A percentile compares a stretch with the other conserved stretches of the same genome.
Conservation (phyloP, 371 early-diverging fungal species). For the Sporodiniella umbellata region DNA sequence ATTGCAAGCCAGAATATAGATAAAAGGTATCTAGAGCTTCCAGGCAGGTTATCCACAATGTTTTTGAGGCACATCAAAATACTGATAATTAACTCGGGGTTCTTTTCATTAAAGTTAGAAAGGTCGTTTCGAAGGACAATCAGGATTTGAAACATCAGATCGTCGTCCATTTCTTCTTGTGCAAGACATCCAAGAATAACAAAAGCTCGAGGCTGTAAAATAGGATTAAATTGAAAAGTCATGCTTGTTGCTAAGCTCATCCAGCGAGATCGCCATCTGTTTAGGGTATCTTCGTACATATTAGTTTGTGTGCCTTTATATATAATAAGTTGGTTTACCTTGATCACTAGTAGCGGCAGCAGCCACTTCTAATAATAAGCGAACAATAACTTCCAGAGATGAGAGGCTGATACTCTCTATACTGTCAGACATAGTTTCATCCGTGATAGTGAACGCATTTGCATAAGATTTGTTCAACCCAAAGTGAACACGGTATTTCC, state of each 20-base stretch:
- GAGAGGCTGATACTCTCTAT: conserved; percentile 61
- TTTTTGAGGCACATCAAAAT: conserved; percentile 84
- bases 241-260: conserved; percentile 84
- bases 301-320: not conserved
- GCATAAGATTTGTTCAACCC: conserved; percentile 67
- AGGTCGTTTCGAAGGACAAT: conserved; percentile 82
- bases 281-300: conserved; percentile 49
- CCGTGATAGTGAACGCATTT: conserved; percentile 60
- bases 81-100: conserved; percentile 70
- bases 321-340: conserved; percentile 38
- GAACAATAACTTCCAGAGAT: conserved; percentile 75
- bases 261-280: conserved; percentile 86
- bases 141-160: conserved; percentile 82
- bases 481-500: conserved; percentile 73
- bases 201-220: conserved; percentile 91
- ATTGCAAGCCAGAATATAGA: conserved; percentile 90
- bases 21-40: conserved; percentile 69
- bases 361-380: conserved; percentile 73
- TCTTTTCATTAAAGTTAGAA: conserved; percentile 70
- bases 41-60: conserved; percentile 73
- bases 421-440: conserved; percentile 59
- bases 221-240: conserved; percentile 89
- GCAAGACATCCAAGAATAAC: conserved; percentile 85
- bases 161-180: conserved; percentile 81
- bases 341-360: conserved; percentile 63